Evolutionary conservation across 768 basidiomycete genomes (phyloP), one percentile per base, ranked within the genome.

Genomic region (Pisolithus microcarpus): DNA sequence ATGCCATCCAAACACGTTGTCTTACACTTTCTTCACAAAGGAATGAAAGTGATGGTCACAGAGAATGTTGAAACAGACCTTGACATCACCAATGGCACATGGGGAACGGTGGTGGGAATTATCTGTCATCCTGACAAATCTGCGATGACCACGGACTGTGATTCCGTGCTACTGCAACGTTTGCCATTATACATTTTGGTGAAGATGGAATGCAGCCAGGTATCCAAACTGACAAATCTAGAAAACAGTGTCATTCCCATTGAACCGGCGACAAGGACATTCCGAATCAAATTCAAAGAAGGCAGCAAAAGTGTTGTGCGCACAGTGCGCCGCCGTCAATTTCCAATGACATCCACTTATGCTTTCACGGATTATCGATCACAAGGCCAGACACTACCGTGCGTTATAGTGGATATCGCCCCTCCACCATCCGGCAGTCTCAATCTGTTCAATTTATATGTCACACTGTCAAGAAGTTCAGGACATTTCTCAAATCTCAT

Each of bases 311-410:
- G n/a, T n/a, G n/a, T n/a, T n/a, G n/a, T n/a, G n/a, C n/a, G n/a
- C n/a, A n/a, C n/a, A n/a, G n/a, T n/a, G n/a, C n/a, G n/a, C n/a
- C n/a, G n/a, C n/a, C n/a, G n/a, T n/a, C n/a, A n/a, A n/a, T n/a
- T n/a, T n/a, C n/a, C n/a, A n/a, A n/a, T n/a, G n/a, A n/a, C n/a
- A n/a, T n/a, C 62, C 0, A 71, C 71, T 18, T 75, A 74, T 49
- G 68, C 69, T 1, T 75, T 76, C 57, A 74, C 71, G 0, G 72
- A 74, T 53, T 75, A 73, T 49, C 43, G 63, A n/a, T 53, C 68
- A 15, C 72, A 75, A 56, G 74, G 73, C 0, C 72, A 74, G 53
- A 75, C 72, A 4, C 59, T 74, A 1, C 49, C 46, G 1, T 47
- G 59, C 31, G 65, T 71, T 0, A 49, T 75, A 8, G 63, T 73